Conservation (phyloP, 495 filamentous ascomycete species). For the Xylaria intraflava region DNA sequence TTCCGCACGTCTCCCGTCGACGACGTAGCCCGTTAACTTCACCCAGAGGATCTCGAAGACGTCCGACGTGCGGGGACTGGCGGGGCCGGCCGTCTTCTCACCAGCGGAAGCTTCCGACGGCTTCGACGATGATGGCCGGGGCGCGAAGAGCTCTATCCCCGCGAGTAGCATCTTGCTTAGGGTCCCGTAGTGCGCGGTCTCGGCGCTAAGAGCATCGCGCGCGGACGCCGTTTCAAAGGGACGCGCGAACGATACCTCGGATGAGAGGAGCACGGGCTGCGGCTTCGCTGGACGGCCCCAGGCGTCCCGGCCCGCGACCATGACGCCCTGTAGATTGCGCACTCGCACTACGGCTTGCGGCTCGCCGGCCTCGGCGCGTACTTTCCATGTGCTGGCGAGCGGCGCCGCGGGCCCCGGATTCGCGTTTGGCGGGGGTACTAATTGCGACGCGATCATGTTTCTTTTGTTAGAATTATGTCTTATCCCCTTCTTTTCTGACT, state of each 20-base stretch:
- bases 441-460: slow-evolving; percentile 17
- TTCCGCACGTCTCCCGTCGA: slow-evolving; percentile 21
- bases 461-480: no score
- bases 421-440: slow-evolving; percentile 11
- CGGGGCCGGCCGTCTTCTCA: neutral
- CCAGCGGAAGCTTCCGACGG: neutral
- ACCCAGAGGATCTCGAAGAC: slow-evolving; percentile 29
- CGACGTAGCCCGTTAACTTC: slow-evolving; percentile 24
- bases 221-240: slow-evolving; percentile 44
- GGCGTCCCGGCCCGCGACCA: slow-evolving; percentile 43
- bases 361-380: slow-evolving; percentile 29
- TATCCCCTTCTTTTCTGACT: neutral
- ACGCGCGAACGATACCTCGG: slow-evolving; percentile 38
- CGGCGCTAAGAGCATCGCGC: slow-evolving; percentile 41
- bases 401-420: slow-evolving; percentile 19
- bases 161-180: slow-evolving; percentile 48
- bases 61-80: slow-evolving; percentile 14
- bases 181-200: slow-evolving; percentile 56
- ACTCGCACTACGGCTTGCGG: slow-evolving; percentile 40
- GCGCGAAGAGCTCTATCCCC: slow-evolving; percentile 22
- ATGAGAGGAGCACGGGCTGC: slow-evolving; percentile 51
- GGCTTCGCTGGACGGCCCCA: slow-evolving; percentile 45
- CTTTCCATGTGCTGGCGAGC: slow-evolving; percentile 28
- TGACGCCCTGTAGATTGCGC: slow-evolving; percentile 42
- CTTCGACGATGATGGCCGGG: neutral